Evolutionary conservation across 345 rosid genomes (phyloP).

Genomic region (Firmiana major): DNA sequence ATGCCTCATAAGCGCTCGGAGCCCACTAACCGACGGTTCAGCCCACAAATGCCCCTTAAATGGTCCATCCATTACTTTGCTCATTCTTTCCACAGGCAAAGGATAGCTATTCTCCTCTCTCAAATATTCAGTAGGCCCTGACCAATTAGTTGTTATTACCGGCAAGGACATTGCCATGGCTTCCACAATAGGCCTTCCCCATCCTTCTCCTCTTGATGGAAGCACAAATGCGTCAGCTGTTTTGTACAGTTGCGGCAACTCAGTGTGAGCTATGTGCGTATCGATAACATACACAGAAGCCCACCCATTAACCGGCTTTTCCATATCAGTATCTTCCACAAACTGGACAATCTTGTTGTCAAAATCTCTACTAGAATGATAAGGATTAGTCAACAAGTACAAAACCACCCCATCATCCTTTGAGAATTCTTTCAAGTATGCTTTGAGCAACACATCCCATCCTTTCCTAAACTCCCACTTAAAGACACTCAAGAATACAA

Average conservation of each 20-base stretch:
- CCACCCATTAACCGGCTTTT: slow-evolving; percentile 45
- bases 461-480: slow-evolving; percentile 92
- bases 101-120: slow-evolving; percentile 70
- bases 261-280: slow-evolving; percentile 62
- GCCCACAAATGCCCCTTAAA: slow-evolving; percentile 81
- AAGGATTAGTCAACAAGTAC: slow-evolving; percentile 70
- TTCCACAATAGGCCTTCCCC: slow-evolving; percentile 79
- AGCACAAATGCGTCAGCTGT: slow-evolving; percentile 79
- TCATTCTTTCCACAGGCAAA: slow-evolving; percentile 52
- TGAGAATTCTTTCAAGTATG: slow-evolving; percentile 67
- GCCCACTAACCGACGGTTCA: slow-evolving; percentile 64
- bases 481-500: slow-evolving; percentile 79
- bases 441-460: slow-evolving; percentile 78
- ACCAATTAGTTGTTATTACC: slow-evolving; percentile 78
- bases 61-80: slow-evolving; percentile 68
- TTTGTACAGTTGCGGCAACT: slow-evolving; percentile 67
- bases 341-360: slow-evolving; percentile 70
- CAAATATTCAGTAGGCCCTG: slow-evolving; percentile 76
- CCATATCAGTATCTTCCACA: slow-evolving; percentile 38
- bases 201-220: slow-evolving; percentile 88
- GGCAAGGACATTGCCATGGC: slow-evolving; percentile 94
- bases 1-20: slow-evolving; percentile 57
- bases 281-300: slow-evolving; percentile 57
- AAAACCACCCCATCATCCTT: slow-evolving; percentile 47
- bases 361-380: slow-evolving; percentile 60